phyloP scores from a whole-genome alignment of 2,329 filamentous ascomycete species.

The Graphiopsis chlorocephala region DNA sequence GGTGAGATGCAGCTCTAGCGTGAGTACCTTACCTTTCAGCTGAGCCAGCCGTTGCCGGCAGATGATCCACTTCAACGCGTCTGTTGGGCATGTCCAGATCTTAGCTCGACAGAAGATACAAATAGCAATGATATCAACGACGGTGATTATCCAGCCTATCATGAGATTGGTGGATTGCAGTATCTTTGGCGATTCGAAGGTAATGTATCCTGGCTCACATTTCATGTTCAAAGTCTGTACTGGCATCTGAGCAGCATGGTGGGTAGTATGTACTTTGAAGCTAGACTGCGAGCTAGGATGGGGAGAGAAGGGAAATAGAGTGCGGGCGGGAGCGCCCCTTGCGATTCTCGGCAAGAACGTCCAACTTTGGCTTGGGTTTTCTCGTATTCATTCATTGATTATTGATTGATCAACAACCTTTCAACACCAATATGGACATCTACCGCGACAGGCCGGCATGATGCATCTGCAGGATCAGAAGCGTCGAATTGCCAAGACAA shows the following conservation, averaged over 20 bases:
- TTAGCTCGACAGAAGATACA: neutral
- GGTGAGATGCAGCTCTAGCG: neutral
- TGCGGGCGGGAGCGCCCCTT: neutral
- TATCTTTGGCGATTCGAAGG: neutral
- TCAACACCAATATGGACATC: neutral
- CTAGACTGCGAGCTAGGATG: no score
- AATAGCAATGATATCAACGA: neutral
- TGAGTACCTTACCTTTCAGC: neutral
- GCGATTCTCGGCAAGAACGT: neutral
- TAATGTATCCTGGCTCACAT: no score
- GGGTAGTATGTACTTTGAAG: no score
- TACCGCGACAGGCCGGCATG: neutral
- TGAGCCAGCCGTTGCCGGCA: neutral
- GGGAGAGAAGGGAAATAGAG: neutral
- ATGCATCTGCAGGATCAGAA: neutral
- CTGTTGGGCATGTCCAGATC: neutral
- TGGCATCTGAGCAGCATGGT: no score
- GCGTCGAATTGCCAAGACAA: neutral
- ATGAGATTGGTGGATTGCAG: neutral
- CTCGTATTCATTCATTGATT: neutral
- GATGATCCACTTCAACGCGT: neutral
- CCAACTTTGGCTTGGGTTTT: neutral
- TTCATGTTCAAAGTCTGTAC: no score
- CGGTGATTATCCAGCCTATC: neutral
- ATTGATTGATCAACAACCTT: neutral